Base-by-base conservation (phyloP, 2,329 filamentous ascomycete genomes). In the Tricladium varicosporioides region DNA sequence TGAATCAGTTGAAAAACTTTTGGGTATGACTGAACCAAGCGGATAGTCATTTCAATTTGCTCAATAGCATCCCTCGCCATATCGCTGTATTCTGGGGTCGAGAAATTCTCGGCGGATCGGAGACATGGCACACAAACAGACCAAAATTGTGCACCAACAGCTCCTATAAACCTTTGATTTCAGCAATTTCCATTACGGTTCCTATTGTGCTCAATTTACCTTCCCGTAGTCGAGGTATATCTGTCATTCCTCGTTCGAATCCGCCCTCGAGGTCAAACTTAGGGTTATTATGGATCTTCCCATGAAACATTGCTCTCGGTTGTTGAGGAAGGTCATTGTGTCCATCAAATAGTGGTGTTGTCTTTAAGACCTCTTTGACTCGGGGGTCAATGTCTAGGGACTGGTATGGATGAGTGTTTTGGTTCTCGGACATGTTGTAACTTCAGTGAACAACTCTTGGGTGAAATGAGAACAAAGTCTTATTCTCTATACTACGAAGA, bases 21-120 rank as follows among this genome's bases (percentile, higher is more conserved):
- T 45, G 46, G 22, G n/a, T 51, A 56, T 8, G 33, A 32, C 36
- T 50, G 45, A 11, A 75, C 69, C 2, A 85, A 71, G 2, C 82
- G 76, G 27, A 77, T 72, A 64, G 78, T 78, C 2, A 84, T 72
- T 61, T 85, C 82, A 22, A 85, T 74, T 63, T 84, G 82, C 51
- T 82, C 78, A 36, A 84, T 72, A 0, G 82, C 84, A 44, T 75
- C 73, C 54, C 75, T 71, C n/a, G 84, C 80, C 63, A 68, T 67
- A 27, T 65, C 64, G 49, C 59, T 62, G 40, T 67, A 65, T 15
- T 63, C 56, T 1, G 64, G 60, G 13, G 61, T 58, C 0, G 58
- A 64, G 47, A 67, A 67, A 48, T 67, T 61, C 49, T 67, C 64
- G 1, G 63, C 62, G 22, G 68, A 70, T 27, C 63, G 56, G 5